Percentiles rank a stretch among this genome's conserved stretches.
Evolutionary conservation across 306 rosid species (phyloP).

Genomic region (Castanopsis chinensis): DNA sequence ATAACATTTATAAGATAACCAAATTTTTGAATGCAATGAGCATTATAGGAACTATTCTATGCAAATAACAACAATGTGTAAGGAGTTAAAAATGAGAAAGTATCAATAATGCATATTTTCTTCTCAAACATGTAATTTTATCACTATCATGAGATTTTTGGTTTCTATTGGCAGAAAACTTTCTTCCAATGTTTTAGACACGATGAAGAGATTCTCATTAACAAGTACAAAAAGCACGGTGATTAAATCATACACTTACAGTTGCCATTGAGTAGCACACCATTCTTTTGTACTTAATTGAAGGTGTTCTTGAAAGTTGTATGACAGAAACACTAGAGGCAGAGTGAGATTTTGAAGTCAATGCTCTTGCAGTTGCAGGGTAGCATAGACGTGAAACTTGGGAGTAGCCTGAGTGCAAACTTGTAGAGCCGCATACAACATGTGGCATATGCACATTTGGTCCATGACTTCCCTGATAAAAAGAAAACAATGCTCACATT

Average conservation of each 20-base stretch:
- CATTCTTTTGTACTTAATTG: slow-evolving; percentile 37
- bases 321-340: slow-evolving; percentile 29
- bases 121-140: not conserved
- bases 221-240: slow-evolving; percentile 3
- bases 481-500: not conserved
- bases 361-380: slow-evolving; percentile 14
- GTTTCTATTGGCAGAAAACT: not conserved
- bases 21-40: slow-evolving; percentile 5
- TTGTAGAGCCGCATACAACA: slow-evolving; percentile 5
- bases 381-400: not conserved
- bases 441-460: slow-evolving; percentile 28
- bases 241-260: slow-evolving; percentile 32
- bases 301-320: slow-evolving; percentile 25
- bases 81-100: not conserved
- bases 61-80: not conserved
- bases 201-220: not conserved
- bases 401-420: slow-evolving; percentile 16
- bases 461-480: slow-evolving; percentile 36
- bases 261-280: slow-evolving; percentile 43
- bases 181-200: slow-evolving; percentile 1
- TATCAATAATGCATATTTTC: not conserved
- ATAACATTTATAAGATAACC: slow-evolving; percentile 19
- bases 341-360: slow-evolving; percentile 34
- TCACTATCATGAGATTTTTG: not conserved
- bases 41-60: not conserved